Percentiles rank a stretch among this genome's conserved stretches.
phyloP scores from a whole-genome alignment of 1,284 basidiomycete species.

The Ustilago cynodontis region DNA sequence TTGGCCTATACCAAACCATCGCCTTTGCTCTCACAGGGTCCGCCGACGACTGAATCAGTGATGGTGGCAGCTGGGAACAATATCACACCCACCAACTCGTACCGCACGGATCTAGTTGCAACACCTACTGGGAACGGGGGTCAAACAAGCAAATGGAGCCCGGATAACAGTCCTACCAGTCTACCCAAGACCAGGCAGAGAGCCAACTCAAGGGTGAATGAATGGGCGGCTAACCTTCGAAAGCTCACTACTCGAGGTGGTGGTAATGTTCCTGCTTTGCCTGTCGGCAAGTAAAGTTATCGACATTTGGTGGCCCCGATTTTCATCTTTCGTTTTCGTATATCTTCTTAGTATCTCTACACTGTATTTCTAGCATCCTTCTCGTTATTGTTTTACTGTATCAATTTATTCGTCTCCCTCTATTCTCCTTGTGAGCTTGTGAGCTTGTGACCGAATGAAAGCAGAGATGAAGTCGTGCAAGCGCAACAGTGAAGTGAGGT shows the following conservation, averaged over 20 bases:
- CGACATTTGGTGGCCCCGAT: neutral
- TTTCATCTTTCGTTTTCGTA: neutral
- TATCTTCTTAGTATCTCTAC: neutral
- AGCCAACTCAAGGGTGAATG: conserved; percentile 43
- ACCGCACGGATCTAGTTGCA: conserved; percentile 21
- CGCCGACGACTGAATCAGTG: neutral
- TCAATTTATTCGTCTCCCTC: conserved; percentile 9
- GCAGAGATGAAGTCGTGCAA: too few species aligned
- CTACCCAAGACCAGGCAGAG: conserved; percentile 16
- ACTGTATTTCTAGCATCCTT: conserved; percentile 13
- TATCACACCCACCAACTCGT: conserved; percentile 51
- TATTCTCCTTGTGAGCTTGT: too few species aligned
- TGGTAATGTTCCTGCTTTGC: neutral
- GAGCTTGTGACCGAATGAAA: neutral
- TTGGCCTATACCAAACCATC: conserved; percentile 49
- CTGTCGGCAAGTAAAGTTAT: conserved; percentile 9
- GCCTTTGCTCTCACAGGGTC: conserved; percentile 13
- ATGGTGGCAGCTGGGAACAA: conserved; percentile 4
- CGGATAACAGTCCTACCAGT: conserved; percentile 19
- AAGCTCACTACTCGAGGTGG: conserved; percentile 19
- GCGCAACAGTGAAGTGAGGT: too few species aligned
- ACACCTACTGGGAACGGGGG: neutral
- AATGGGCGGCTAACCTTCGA: conserved; percentile 40
- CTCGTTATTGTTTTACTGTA: conserved; percentile 4
- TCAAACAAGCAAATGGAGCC: conserved; percentile 29